Conservation (phyloP, 2,329 filamentous ascomycete genomes). For the Aspergillus niger region DNA sequence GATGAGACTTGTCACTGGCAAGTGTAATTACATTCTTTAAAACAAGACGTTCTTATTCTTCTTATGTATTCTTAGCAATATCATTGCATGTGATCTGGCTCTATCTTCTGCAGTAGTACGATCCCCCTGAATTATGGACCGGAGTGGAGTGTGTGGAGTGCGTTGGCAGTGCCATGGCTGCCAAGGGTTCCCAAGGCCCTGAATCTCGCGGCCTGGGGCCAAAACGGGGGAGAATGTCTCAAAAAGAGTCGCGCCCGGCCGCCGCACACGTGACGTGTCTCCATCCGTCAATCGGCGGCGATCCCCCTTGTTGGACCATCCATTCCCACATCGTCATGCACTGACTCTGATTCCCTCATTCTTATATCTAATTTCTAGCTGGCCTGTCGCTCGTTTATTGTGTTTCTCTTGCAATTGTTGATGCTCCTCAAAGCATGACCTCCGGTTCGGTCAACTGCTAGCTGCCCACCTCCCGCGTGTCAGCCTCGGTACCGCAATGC, state of each 20-base stretch:
- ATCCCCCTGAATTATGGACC: neutral
- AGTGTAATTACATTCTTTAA: conserved; percentile 1
- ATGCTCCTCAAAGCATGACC: conserved; percentile 6
- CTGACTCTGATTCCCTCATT: neutral
- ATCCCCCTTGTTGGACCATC: conserved; percentile 3
- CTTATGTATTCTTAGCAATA: conserved; percentile 1
- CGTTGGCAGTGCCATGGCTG: too few species aligned
- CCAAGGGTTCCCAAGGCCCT: too few species aligned
- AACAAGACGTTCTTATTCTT: neutral
- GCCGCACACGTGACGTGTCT: conserved; percentile 4
- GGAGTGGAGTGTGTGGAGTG: too few species aligned
- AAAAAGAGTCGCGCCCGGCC: neutral
- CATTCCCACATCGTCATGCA: neutral
- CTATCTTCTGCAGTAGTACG: neutral
- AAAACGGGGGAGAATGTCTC: neutral
- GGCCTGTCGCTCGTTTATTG: conserved; percentile 5
- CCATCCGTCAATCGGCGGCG: neutral
- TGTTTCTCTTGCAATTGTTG: neutral
- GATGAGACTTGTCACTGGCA: neutral
- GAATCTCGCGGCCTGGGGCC: neutral
- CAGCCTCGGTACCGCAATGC: conserved; percentile 23
- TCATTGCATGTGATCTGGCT: neutral
- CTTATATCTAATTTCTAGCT: neutral
- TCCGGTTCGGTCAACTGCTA: neutral
- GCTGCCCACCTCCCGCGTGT: conserved; percentile 1